Conservation (phyloP, 148 eudicot genomes). For the Rhododendron mucronatum region DNA sequence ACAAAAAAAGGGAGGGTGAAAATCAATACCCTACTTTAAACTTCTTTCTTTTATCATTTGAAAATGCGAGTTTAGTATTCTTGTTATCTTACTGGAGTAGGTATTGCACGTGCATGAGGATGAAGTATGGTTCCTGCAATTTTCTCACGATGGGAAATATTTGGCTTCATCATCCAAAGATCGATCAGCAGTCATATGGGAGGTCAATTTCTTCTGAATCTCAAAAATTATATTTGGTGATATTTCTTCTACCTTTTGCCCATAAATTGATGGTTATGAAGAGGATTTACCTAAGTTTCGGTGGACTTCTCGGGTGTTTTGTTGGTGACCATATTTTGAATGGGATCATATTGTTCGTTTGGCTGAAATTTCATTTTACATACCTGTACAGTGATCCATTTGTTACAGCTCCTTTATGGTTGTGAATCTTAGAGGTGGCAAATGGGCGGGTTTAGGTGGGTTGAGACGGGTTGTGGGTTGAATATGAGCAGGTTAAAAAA, state of each 20-base stretch:
- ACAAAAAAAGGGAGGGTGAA: background rate
- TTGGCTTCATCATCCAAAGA: conserved; percentile 88
- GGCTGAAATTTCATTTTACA: background rate
- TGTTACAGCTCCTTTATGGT: background rate
- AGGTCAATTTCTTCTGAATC: conserved; percentile 38
- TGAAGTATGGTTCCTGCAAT: conserved; percentile 79
- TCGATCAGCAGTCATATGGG: conserved; percentile 70
- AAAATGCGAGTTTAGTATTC: background rate
- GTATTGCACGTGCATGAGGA: conserved; percentile 55
- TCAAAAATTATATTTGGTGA: background rate
- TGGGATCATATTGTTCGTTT: background rate
- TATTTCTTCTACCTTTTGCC: background rate
- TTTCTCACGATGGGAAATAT: conserved; percentile 71
- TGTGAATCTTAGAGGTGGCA: background rate
- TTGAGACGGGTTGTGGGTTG: too few relatives aligned
- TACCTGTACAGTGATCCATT: background rate
- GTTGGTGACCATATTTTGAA: background rate
- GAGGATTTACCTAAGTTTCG: background rate
- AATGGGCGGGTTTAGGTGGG: too few relatives aligned
- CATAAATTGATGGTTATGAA: background rate
- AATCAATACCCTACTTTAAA: background rate
- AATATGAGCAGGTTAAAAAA: too few relatives aligned
- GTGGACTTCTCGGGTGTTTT: background rate
- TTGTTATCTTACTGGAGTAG: conserved; percentile 28
- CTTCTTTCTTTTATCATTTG: background rate